These are phyloP conservation scores for Ajuga chamaepitys DNA, from an alignment of 257 asterid species.

Conservation along the genomic window DNA sequence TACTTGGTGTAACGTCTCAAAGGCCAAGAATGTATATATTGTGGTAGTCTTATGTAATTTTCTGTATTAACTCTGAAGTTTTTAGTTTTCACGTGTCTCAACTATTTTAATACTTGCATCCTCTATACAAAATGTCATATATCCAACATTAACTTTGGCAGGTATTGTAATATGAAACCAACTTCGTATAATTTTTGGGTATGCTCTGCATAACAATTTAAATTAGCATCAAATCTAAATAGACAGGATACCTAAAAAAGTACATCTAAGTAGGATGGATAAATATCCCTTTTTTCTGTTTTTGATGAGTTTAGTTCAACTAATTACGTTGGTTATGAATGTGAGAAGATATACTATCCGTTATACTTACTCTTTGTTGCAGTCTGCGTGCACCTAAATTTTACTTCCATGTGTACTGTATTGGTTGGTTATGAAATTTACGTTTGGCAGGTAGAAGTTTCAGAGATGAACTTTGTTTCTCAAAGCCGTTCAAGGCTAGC, in stretches of 20 bases:
- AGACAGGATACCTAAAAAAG: not conserved
- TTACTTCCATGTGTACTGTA: not conserved
- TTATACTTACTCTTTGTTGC: not conserved
- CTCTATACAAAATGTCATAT: not conserved
- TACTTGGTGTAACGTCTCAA: not conserved
- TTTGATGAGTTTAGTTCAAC: not conserved
- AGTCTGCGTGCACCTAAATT: not conserved
- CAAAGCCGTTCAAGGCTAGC: constrained; percentile 16
- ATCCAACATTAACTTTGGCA: not conserved
- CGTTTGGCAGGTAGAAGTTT: constrained; percentile 41
- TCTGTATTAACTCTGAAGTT: not conserved
- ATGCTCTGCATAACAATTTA: not conserved
- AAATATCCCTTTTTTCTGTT: too few species aligned
- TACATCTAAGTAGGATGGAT: not conserved
- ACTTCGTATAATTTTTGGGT: not conserved
- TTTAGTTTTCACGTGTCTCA: not conserved
- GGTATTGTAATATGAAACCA: not conserved
- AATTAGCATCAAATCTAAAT: not conserved
- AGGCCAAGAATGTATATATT: not conserved
- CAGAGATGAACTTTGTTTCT: constrained; percentile 56
- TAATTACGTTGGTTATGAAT: not conserved
- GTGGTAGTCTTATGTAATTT: not conserved
- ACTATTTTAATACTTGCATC: not conserved
- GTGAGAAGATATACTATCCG: not conserved
- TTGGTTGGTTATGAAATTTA: not conserved